Evolutionary conservation across 257 asterid genomes (phyloP).

Genomic region (Rubia yunnanensis): DNA sequence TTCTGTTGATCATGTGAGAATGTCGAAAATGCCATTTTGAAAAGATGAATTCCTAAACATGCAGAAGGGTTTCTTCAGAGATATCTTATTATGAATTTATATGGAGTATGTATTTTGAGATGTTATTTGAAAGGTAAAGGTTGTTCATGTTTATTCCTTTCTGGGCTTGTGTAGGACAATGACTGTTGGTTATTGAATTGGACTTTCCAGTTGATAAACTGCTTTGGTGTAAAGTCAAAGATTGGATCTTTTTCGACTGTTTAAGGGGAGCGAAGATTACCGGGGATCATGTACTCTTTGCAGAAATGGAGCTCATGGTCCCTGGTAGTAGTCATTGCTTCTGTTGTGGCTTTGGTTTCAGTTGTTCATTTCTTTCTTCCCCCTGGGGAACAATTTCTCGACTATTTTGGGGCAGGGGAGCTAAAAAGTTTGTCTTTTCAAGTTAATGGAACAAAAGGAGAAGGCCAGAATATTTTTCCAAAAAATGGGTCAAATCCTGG

Average conservation of each 20-base stretch:
- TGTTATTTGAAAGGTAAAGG: conserved; percentile 1
- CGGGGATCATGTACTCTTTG: conserved; percentile 61
- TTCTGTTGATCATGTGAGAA: neutral
- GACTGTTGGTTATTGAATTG: conserved; percentile 6
- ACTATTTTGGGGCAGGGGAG: conserved; percentile 41
- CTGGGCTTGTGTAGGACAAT: conserved; percentile 18
- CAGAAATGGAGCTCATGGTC: conserved; percentile 93
- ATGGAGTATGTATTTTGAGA: neutral
- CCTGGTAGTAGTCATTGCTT: conserved; percentile 50
- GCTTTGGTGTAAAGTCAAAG: conserved; percentile 1
- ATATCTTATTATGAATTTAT: neutral
- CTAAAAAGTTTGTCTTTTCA: conserved; percentile 38
- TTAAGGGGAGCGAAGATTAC: conserved; percentile 11
- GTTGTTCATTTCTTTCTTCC: conserved; percentile 62
- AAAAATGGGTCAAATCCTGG: conserved; percentile 12
- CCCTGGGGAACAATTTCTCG: conserved; percentile 52
- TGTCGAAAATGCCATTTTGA: neutral
- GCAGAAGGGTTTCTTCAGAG: neutral
- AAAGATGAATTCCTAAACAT: neutral
- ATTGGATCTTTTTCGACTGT: conserved; percentile 5
- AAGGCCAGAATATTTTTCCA: conserved; percentile 6
- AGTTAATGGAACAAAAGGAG: conserved; percentile 28
- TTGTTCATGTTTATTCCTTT: neutral
- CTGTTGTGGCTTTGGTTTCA: conserved; percentile 53
- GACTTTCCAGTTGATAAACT: neutral